phyloP scores from a whole-genome alignment of 2,329 filamentous ascomycete genomes.

The Claviceps monticola region DNA sequence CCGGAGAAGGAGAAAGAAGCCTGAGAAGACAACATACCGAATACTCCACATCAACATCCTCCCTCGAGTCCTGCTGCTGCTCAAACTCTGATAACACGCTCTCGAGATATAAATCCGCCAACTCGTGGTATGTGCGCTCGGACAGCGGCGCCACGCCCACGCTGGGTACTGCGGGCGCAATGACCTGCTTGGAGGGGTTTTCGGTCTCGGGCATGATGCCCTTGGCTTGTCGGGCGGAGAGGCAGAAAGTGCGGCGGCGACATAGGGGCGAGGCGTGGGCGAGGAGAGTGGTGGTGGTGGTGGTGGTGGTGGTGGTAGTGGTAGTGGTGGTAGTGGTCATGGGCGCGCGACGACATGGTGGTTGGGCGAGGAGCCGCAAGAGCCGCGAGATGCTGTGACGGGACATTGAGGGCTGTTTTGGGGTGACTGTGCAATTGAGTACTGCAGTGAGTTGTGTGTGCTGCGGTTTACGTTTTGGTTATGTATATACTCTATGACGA shows the following conservation, averaged over 20 bases:
- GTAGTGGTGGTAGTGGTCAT: conserved; percentile 6
- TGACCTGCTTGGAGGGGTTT: conserved; percentile 34
- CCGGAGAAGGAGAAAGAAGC: no score
- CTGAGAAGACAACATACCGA: conserved; percentile 44
- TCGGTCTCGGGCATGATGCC: conserved; percentile 47
- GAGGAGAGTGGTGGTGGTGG: not conserved
- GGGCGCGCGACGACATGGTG: conserved; percentile 15
- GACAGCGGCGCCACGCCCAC: conserved; percentile 48
- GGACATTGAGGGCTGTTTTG: conserved; percentile 13
- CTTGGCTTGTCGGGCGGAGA: conserved; percentile 19
- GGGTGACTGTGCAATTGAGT: not conserved
- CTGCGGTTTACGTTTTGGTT: not conserved
- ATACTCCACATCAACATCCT: conserved; percentile 79
- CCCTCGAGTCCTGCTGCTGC: conserved; percentile 54
- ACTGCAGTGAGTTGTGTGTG: not conserved
- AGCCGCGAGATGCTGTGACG: conserved; percentile 22
- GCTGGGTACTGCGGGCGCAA: conserved; percentile 22
- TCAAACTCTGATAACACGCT: conserved; percentile 48
- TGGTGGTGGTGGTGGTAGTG: conserved; percentile 2
- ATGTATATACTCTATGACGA: not conserved
- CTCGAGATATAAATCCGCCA: conserved; percentile 63
- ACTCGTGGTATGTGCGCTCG: conserved; percentile 59
- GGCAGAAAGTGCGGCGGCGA: conserved; percentile 16
- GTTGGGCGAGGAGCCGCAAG: conserved; percentile 22
- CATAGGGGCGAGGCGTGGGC: conserved; percentile 2